Conservation (phyloP, 768 basidiomycete genomes). For the Neoboletus magnificus region DNA sequence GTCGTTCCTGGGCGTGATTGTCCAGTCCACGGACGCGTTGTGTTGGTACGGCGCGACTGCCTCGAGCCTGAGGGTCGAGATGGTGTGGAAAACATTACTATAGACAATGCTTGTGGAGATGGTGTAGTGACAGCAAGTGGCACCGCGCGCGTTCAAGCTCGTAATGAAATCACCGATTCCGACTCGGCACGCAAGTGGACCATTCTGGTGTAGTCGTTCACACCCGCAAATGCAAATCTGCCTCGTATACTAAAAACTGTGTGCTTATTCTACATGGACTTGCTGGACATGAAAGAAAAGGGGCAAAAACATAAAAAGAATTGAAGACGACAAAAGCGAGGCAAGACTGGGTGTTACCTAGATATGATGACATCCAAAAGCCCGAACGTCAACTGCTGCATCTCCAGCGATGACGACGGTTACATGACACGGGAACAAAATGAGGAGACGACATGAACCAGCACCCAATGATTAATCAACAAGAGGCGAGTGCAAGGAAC, state of each 20-base stretch:
- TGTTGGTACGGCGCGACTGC: conserved; percentile 12
- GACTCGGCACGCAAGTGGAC: neutral
- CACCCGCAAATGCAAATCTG: conserved; percentile 8
- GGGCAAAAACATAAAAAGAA: conserved; percentile 7
- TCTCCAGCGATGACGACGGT: conserved; percentile 7
- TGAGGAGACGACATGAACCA: conserved; percentile 7
- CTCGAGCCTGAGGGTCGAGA: conserved; percentile 12
- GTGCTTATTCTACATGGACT: conserved; percentile 36
- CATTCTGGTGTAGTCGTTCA: neutral
- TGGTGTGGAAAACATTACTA: conserved; percentile 12
- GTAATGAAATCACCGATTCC: neutral
- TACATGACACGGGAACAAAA: conserved; percentile 1
- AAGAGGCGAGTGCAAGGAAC: conserved; percentile 1
- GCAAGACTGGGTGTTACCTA: conserved; percentile 25
- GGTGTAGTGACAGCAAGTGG: neutral
- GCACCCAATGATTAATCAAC: conserved; percentile 13
- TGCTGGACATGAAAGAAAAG: conserved; percentile 24
- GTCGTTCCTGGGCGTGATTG: conserved; percentile 52
- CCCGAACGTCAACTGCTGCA: conserved; percentile 1
- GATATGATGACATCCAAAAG: conserved; percentile 14
- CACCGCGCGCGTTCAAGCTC: no score
- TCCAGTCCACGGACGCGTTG: conserved; percentile 48
- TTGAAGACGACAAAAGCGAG: conserved; percentile 12
- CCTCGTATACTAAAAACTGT: conserved; percentile 24
- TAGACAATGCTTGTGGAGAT: neutral